Conservation (phyloP, 1,139 yeast genomes). For the Williopsis jadinii region DNA sequence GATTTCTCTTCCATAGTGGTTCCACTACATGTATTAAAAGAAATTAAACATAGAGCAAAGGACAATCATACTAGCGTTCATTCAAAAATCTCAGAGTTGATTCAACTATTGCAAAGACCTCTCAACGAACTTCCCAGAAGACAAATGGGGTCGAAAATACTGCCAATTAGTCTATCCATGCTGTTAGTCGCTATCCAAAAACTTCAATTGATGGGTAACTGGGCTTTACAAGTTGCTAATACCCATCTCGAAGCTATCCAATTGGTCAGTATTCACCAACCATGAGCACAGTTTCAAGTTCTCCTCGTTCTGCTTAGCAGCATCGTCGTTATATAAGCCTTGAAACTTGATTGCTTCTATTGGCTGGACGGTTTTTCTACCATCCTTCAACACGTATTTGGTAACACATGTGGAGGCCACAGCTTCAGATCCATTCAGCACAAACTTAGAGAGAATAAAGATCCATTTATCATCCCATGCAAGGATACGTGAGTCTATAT, state of each 20-base stretch:
- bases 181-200: too few species aligned
- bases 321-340: constrained; percentile 51
- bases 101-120: too few species aligned
- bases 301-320: constrained; percentile 33
- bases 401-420: constrained; percentile 57
- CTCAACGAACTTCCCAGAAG: too few species aligned
- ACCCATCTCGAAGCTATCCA: constrained; percentile 20
- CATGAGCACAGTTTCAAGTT: constrained; percentile 31
- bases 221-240: too few species aligned
- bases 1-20: too few species aligned
- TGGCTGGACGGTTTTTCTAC: constrained; percentile 67
- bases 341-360: constrained; percentile 46
- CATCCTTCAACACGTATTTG: constrained; percentile 73
- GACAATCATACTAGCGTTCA: too few species aligned
- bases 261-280: constrained; percentile 27
- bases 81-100: too few species aligned
- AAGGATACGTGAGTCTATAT: constrained; percentile 50
- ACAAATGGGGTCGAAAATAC: too few species aligned
- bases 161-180: too few species aligned
- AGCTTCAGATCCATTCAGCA: constrained; percentile 33
- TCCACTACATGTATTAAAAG: too few species aligned
- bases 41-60: too few species aligned
- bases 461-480: constrained; percentile 92
- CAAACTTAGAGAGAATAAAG: constrained; percentile 60
- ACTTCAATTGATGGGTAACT: too few species aligned